Conservation (phyloP, 164 flowering plant genomes). For the Warburgia ugandensis region DNA sequence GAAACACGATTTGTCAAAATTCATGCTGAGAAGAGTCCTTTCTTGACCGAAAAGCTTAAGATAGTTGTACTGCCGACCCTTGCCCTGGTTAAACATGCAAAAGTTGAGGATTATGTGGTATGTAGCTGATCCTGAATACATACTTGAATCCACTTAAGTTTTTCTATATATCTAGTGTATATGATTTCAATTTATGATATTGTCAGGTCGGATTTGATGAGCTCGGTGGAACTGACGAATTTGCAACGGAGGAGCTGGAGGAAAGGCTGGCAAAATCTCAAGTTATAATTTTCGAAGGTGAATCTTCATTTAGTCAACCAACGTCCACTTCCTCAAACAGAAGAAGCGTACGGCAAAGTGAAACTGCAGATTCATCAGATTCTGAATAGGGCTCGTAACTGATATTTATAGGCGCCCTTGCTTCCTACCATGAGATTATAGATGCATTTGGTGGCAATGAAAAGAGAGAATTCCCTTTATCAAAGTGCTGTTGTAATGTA, state of each 20-base stretch:
- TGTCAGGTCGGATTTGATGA: slow-evolving; percentile 85
- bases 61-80: slow-evolving; percentile 89
- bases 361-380: slow-evolving; percentile 10
- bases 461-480: no score
- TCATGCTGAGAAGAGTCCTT: slow-evolving; percentile 91
- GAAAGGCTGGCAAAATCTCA: slow-evolving; percentile 83
- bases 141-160: background rate
- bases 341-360: slow-evolving; percentile 52
- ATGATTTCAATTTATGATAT: background rate
- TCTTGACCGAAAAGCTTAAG: slow-evolving; percentile 82
- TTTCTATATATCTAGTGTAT: background rate
- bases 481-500: no score
- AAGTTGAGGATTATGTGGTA: slow-evolving; percentile 99
- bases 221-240: slow-evolving; percentile 86
- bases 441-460: no score
- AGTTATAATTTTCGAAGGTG: slow-evolving; percentile 75
- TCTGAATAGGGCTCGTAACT: background rate
- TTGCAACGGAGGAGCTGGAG: slow-evolving; percentile 84
- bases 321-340: slow-evolving; percentile 28
- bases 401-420: background rate
- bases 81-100: slow-evolving; percentile 85
- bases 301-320: slow-evolving; percentile 38
- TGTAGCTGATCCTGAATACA: slow-evolving; percentile 2
- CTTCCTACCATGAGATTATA: background rate
- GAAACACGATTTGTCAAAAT: slow-evolving; percentile 94